A percentile compares a stretch with the other conserved stretches of the same genome.
phyloP scores from a whole-genome alignment of 371 early-diverging fungal genomes.

The Mycotypha africana region DNA sequence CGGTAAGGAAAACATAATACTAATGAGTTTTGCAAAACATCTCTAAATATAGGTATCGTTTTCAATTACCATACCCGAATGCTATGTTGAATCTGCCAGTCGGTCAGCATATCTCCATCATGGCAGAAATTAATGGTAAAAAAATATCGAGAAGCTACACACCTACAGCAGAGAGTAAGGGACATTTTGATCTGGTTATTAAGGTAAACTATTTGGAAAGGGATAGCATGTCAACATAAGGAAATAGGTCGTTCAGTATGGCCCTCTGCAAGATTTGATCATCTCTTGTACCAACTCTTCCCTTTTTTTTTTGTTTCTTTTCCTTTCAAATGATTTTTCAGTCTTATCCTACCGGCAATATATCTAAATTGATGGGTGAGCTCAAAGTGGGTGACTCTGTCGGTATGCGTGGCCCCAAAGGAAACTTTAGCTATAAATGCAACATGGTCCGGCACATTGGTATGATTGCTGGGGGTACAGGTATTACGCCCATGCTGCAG shows the following conservation, averaged over 20 bases:
- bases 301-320: background rate
- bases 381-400: slow-evolving; percentile 82
- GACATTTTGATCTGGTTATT: slow-evolving; percentile 84
- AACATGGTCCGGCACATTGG: slow-evolving; percentile 79
- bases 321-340: slow-evolving; percentile 44
- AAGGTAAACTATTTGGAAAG: slow-evolving; percentile 51
- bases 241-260: no score
- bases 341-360: slow-evolving; percentile 82
- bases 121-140: slow-evolving; percentile 76
- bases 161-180: slow-evolving; percentile 73
- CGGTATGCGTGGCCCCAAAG: slow-evolving; percentile 87
- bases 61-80: slow-evolving; percentile 60
- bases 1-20: no score
- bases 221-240: no score
- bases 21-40: no score
- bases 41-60: slow-evolving; percentile 62
- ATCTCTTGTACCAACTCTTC: no score
- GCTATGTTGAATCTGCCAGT: slow-evolving; percentile 74
- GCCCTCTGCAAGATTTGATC: no score
- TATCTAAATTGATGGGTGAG: slow-evolving; percentile 74
- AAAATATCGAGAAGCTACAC: slow-evolving; percentile 83
- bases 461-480: slow-evolving; percentile 94
- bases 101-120: slow-evolving; percentile 85
- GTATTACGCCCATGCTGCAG: slow-evolving; percentile 95
- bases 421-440: slow-evolving; percentile 81